Base-by-base conservation (phyloP, 2,329 filamentous ascomycete species). In the Fusarium neocosmosporiellum region DNA sequence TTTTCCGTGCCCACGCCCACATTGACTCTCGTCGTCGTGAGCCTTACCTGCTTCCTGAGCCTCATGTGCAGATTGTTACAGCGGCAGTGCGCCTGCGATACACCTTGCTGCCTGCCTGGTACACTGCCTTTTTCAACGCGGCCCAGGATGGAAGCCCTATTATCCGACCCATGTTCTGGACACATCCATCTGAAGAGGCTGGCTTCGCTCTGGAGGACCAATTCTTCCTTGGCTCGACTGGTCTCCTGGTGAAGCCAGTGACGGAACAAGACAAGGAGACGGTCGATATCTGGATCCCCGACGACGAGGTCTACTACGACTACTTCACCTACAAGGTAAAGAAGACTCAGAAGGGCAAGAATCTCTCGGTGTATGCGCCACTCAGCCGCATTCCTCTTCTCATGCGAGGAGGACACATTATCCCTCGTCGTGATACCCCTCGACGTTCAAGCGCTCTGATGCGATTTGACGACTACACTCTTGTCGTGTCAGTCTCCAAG, bases 1-100 rank as follows among this genome's bases (percentile, higher is more conserved):
- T 98, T 86, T 97, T 98, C 93, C 94, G 96, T 70, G 96, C 91
- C 2, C 96, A 99, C 80, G 96, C 96, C 8, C 96, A 99, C 82
- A 98, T 98, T 69, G 96, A 99, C 79, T 93, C 96, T 41, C 94
- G 96, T 53, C 93, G 96, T 29, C 93, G 96, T 60, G 96, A 99
- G 84, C 96, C 96, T 4, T 99, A 98, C 80, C 86, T 98, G 66
- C 87, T 92, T 13, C 93, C 93, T 13, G 93, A 96, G 69, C 95
- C 95, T 1, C 95, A 98, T 83, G 94, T 91, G 5, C 88, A 89
- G 60, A 97, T 98, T 80, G 94, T 98, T 78, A 94, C 94, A 0
- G 90, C 96, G 69, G 95, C 96, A 2, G 87, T 99, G 46, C 92
- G 95, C 36, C 88, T 99, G 46, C 91, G 96, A 59, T 99, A 99